These are phyloP conservation scores for Solanum sparsipilum DNA, from an alignment of 257 asterid species.

Conservation along the genomic window DNA sequence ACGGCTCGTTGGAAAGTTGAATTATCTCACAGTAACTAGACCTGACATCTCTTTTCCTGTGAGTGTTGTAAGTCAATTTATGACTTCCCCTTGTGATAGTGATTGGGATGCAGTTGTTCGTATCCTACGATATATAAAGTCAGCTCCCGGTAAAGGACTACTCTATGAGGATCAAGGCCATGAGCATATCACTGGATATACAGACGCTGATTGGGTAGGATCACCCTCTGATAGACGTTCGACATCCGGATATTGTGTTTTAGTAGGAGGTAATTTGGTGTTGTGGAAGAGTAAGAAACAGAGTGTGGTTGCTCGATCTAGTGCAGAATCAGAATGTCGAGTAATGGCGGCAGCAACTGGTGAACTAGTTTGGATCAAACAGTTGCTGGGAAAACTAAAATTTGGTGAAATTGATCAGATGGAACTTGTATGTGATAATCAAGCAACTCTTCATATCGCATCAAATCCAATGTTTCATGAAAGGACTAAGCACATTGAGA, in stretches of 20 bases:
- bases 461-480: neutral
- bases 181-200: neutral
- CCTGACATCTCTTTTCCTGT: neutral
- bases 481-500: neutral
- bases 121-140: no score
- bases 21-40: neutral
- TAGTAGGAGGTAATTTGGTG: neutral
- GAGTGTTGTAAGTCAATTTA: neutral
- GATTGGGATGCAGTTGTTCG: neutral
- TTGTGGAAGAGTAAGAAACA: neutral
- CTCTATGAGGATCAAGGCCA: neutral
- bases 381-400: neutral
- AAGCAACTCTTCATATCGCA: neutral
- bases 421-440: neutral
- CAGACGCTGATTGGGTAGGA: neutral
- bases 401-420: neutral
- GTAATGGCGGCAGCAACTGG: neutral
- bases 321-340: neutral
- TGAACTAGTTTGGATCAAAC: neutral
- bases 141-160: neutral
- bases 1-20: neutral
- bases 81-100: neutral
- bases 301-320: neutral
- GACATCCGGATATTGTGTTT: neutral
- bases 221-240: neutral